Evolutionary conservation across 768 basidiomycete genomes (phyloP), one percentile per base, ranked within the genome.

Genomic region (Sistotremastrum suecicum): DNA sequence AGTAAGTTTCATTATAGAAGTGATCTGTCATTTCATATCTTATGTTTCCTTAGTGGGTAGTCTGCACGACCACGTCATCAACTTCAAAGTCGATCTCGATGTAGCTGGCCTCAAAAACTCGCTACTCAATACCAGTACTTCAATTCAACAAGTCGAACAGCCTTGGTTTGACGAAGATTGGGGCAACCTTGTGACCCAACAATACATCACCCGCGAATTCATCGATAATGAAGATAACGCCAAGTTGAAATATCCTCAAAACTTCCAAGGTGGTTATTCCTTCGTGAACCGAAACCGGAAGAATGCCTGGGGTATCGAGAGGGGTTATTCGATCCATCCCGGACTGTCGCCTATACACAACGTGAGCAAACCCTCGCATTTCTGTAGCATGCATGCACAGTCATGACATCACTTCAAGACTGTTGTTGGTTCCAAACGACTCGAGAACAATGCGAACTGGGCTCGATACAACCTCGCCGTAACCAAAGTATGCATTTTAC

Each of bases 11-110:
- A 20, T 28, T 40, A 28, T 31, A 41, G 1, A 0, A 5, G 1
- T 12, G 11, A 38, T 10, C 11, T 36, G 20, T 30, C 3, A 20
- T 10, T 34, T 11, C 35, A 35, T 38, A 28, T 48, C 35, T 12
- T 32, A 10, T 39, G 10, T 12, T 10, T 42, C 29, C 20, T 28
- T 12, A 75, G 74, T 79, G 75, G 79, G 79, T 7, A 76, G 70
- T 36, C 57, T 81, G 7, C 79, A 81, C 49, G 78, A 82, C 55
- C 78, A 80, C 52, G 70, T 80, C 34, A 74, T 82, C 55, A 78
- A 78, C 56, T 76, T 66, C 60, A 76, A 74, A 59, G 71, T 81
- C 50, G 80, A 82, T 49, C 69, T 82, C 34, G 79, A 82, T 48
- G 66, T 82, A 38, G 76, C 63, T 1, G 78, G 80, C 2, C 60